These are phyloP conservation scores for Aureobasidium mangrovei DNA, from an alignment of 2,329 filamentous ascomycete species.

Conservation along the genomic window DNA sequence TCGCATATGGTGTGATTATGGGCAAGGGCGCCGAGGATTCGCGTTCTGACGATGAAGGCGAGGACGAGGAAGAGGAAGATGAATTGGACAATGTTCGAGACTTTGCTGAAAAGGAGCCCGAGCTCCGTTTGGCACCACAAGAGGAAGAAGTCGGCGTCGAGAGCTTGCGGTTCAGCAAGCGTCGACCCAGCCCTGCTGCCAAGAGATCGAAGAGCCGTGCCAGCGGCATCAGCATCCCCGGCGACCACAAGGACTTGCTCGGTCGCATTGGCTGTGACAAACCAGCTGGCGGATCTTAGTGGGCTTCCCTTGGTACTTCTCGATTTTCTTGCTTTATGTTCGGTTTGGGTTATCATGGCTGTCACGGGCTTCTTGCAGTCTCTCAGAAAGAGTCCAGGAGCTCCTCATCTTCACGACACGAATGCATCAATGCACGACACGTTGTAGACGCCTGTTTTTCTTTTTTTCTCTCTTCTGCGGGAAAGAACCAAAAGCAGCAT, in stretches of 20 bases:
- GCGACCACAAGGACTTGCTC: constrained; percentile 71
- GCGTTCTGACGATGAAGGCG: constrained; percentile 77
- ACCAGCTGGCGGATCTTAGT: constrained; percentile 28
- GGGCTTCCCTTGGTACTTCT: background rate
- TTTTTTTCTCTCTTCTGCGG: too few species aligned
- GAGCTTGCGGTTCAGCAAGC: constrained; percentile 52
- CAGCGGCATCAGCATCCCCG: constrained; percentile 52
- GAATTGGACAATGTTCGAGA: constrained; percentile 19
- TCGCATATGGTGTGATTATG: constrained; percentile 69
- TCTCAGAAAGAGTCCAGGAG: too few species aligned
- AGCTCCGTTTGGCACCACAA: constrained; percentile 18
- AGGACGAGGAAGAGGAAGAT: constrained; percentile 44
- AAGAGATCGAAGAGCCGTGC: constrained; percentile 41
- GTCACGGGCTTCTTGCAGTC: too few species aligned
- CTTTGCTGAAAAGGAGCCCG: constrained; percentile 19
- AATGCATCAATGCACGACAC: too few species aligned
- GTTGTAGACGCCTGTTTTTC: too few species aligned
- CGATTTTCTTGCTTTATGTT: background rate
- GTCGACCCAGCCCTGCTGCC: constrained; percentile 25
- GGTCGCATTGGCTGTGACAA: constrained; percentile 79
- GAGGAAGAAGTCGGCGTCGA: constrained; percentile 73
- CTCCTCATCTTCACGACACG: too few species aligned
- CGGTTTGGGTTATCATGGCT: too few species aligned
- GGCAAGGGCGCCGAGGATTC: constrained; percentile 75
- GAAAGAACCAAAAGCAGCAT: too few species aligned